Conservation (phyloP, 2,329 filamentous ascomycete species). For the Neofusicoccum parvum region DNA sequence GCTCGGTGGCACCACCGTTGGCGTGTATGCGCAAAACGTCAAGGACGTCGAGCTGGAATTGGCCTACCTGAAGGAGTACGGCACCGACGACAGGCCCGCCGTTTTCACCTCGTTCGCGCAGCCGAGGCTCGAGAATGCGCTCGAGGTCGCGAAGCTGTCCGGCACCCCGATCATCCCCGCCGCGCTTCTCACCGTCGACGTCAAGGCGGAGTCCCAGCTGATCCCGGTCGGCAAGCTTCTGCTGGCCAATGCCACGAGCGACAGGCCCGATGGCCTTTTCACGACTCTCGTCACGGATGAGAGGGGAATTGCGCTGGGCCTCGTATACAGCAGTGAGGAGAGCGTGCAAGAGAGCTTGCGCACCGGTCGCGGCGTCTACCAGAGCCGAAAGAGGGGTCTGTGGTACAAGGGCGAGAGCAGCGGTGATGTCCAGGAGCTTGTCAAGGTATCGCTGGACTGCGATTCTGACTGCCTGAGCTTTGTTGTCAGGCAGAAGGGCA, state of each 20-base stretch:
- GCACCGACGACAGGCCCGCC: constrained; percentile 49
- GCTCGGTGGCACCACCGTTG: constrained; percentile 45
- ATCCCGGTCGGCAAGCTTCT: constrained; percentile 73
- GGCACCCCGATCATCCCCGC: constrained; percentile 75
- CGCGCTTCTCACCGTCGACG: constrained; percentile 66
- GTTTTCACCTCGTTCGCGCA: constrained; percentile 54
- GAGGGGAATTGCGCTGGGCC: constrained; percentile 76
- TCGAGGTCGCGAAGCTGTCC: constrained; percentile 46
- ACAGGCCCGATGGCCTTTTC: constrained; percentile 80
- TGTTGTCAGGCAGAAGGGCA: constrained; percentile 83
- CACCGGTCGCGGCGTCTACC: constrained; percentile 85
- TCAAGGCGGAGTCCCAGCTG: constrained; percentile 58
- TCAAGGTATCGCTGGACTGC: constrained; percentile 85
- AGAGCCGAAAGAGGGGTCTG: constrained; percentile 90
- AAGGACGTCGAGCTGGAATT: constrained; percentile 46
- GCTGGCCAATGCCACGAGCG: constrained; percentile 74
- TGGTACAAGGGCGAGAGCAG: constrained; percentile 98
- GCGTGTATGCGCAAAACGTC: constrained; percentile 48
- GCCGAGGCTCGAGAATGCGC: constrained; percentile 42
- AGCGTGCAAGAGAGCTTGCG: constrained; percentile 84
- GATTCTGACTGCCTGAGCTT: constrained; percentile 92
- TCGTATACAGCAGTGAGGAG: constrained; percentile 93
- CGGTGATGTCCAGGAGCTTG: constrained; percentile 87
- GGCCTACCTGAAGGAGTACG: constrained; percentile 53
- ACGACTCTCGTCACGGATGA: constrained; percentile 92